Percentiles rank a stretch among this genome's conserved stretches.
These are phyloP conservation scores for Acephala macrosclerotiorum DNA, from an alignment of 2,329 filamentous ascomycete species.

Conservation along the genomic window DNA sequence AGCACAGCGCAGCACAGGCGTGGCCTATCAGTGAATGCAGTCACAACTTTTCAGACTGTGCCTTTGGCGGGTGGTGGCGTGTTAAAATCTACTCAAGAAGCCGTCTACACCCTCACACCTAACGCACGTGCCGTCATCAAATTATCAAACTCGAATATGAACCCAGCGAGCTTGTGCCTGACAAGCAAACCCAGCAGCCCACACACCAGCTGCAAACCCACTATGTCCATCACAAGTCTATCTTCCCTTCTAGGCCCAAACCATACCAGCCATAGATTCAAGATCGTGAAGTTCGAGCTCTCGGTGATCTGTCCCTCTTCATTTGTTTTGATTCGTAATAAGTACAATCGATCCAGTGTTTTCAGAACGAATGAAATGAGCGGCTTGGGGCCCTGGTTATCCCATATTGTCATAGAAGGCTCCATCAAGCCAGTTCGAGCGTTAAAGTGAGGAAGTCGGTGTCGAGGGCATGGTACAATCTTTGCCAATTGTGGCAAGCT, in stretches of 20 bases:
- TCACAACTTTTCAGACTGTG: no score
- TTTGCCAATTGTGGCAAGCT: constrained; percentile 91
- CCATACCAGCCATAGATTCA: constrained; percentile 97
- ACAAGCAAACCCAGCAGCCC: constrained; percentile 87
- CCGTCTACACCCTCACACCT: not conserved
- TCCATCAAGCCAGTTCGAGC: constrained; percentile 84
- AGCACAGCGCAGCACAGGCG: no score
- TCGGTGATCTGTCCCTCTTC: constrained; percentile 75
- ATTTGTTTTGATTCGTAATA: constrained; percentile 74
- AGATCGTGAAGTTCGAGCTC: constrained; percentile 88
- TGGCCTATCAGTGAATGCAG: no score
- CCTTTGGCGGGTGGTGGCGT: not conserved
- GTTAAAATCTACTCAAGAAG: not conserved
- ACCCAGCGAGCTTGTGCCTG: constrained; percentile 82
- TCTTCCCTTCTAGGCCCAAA: constrained; percentile 91
- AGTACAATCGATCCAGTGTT: constrained; percentile 70
- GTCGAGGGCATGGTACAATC: constrained; percentile 88
- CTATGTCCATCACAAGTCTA: constrained; percentile 78
- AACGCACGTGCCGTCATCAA: constrained; percentile 39
- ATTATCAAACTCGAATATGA: constrained; percentile 94
- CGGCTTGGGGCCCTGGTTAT: constrained; percentile 68
- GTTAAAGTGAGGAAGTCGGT: constrained; percentile 90
- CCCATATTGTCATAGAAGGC: constrained; percentile 82
- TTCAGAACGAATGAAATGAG: constrained; percentile 70
- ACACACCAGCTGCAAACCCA: constrained; percentile 76